Evolutionary conservation across 1,139 yeast genomes (phyloP), one percentile per base, ranked within the genome.

Genomic region (Hanseniaspora uvarum): DNA sequence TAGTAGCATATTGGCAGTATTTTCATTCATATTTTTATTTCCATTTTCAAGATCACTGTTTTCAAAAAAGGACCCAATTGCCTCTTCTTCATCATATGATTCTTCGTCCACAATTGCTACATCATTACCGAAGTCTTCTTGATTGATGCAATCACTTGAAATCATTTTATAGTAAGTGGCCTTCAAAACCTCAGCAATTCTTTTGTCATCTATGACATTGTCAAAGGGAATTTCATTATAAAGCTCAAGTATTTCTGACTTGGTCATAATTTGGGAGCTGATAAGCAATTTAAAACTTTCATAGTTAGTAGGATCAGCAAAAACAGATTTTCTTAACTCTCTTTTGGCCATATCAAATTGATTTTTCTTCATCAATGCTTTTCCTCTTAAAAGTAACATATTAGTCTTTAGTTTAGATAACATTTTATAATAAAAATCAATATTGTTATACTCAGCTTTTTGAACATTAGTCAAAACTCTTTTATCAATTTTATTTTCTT

Each of bases 221-320:
- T 44, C 75, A 66, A 87, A 92, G 61, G 86, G 83, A 39, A 89
- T 70, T 21, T 76, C 69, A 11, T 77, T 70, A 11, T 89, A 68
- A 52, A 94, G 76, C 40, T 83, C 87, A 94, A 95, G 85, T 67
- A 92, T 92, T 63, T 92, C 97, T 23, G 73, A 70, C 0, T 97
- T 95, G 0, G 95, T 78, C 71, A 94, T 72, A 59, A 89, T 74
- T 63, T 82, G 83, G 61, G 86, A 85, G 39, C 77, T 71, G 2
- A 86, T 76, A 52, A 94, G 73, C 63, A 85, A 92, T 61, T 86
- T 80, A 65, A 87, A 87, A 0, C 98, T 97, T 61, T 94, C 98
- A 66, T 75, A 92, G 67, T 97, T 92, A 65, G 88, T 87, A 11
- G 86, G 89, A 67, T 94, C 98, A 1, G 86, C 87, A 59, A 78